Base-by-base conservation (phyloP, 1,284 basidiomycete genomes). In the Naganishia sp. region DNA sequence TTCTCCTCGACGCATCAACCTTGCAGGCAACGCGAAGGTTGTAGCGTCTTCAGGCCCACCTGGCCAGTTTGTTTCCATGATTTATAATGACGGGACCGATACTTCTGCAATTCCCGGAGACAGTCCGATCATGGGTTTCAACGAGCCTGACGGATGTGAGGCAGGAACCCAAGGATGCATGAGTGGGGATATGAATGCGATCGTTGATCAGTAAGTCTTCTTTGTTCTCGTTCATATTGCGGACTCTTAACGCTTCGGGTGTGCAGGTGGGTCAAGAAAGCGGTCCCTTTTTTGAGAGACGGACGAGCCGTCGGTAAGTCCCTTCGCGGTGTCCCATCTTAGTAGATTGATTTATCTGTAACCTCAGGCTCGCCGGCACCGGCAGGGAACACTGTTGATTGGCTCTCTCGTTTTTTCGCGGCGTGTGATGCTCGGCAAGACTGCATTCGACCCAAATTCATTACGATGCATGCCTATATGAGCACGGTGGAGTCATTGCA, bases 131-230 rank as follows among this genome's bases (percentile, higher is more conserved):
- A 51, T 68, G 43, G 67, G 63, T 11, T 68, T 65, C 57, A 65
- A 68, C 39, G 67, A 68, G 35, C 67, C 67, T 15, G 67, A 68
- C 25, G 39, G 45, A 6, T 64, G 66, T 54, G 46, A 56, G 6
- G 17, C 21, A 17, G 63, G 47, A 15, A 42, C 35, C 1, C 63
- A 62, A 32, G 28, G 53, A 1, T 65, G 63, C 31, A 68, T 68
- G 43, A 39, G 35, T 9, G 7, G 13, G 3, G 4, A 47, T 64
- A 39, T 39, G 23, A 11, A 31, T 13, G 28, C 21, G 6, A 62
- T 57, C 1, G 17, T 67, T 2, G 51, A 55, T 17, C 15, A 21
- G 66, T 67, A 31, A 23, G 62, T 64, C 6, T 6, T 5, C 0
- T 1, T 28, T 13, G 1, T 18, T 17, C 43, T 13, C 41, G 1